Evolutionary conservation across 805 yeast species (phyloP).

Genomic region (Candida sphagnicola): DNA sequence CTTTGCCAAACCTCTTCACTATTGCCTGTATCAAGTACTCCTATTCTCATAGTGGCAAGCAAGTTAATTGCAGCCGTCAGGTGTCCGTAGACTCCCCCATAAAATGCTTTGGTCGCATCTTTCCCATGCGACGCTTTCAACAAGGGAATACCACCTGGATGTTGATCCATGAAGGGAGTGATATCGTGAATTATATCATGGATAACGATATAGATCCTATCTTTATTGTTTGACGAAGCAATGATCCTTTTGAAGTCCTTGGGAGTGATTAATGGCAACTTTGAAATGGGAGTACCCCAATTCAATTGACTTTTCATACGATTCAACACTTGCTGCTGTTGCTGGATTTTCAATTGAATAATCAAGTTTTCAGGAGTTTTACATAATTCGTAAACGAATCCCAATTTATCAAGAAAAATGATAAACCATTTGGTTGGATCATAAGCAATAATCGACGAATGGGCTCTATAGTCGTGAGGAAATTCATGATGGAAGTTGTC

Average conservation of each 20-base stretch:
- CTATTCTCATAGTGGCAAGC: slow-evolving; percentile 90
- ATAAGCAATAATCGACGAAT: slow-evolving; percentile 64
- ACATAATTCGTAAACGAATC: slow-evolving; percentile 58
- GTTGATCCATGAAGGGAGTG: slow-evolving; percentile 84
- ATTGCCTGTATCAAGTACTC: slow-evolving; percentile 75
- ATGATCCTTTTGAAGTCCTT: slow-evolving; percentile 41
- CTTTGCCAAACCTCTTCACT: slow-evolving; percentile 83
- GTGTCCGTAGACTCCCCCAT: slow-evolving; percentile 92
- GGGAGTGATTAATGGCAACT: slow-evolving; percentile 63
- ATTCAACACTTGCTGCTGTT: slow-evolving; percentile 78
- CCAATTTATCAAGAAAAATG: slow-evolving; percentile 45
- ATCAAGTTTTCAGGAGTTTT: slow-evolving; percentile 67
- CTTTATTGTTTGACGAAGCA: slow-evolving; percentile 33
- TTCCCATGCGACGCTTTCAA: slow-evolving; percentile 81
- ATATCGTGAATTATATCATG: slow-evolving; percentile 93
- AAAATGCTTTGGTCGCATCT: slow-evolving; percentile 91
- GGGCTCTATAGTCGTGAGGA: slow-evolving; percentile 84
- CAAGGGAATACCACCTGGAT: slow-evolving; percentile 88
- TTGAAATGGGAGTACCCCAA: slow-evolving; percentile 94
- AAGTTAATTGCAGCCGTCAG: slow-evolving; percentile 91
- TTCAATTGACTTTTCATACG: slow-evolving; percentile 70
- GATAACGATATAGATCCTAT: slow-evolving; percentile 68
- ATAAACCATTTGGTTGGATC: slow-evolving; percentile 88
- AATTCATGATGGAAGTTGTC: slow-evolving; percentile 96
- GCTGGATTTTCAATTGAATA: slow-evolving; percentile 50